Conservation (phyloP, 1,139 yeast genomes). For the Saccharomyces hybrid region DNA sequence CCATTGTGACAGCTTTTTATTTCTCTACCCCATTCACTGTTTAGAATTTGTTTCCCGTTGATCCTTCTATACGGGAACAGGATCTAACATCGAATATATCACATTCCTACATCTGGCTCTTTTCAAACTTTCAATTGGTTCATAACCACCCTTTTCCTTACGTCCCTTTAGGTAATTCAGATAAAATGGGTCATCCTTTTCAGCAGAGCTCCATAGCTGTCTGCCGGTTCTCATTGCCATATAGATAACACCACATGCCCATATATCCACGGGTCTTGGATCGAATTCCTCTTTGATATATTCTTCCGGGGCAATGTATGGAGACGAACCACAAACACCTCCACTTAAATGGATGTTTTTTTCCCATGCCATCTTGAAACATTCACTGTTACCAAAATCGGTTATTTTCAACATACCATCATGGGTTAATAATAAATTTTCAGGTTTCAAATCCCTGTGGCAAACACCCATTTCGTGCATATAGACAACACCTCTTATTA, state of each 20-base stretch:
- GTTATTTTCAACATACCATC: conserved; percentile 79
- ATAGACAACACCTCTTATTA: conserved; percentile 82
- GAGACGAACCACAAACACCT: conserved; percentile 83
- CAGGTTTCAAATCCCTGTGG: conserved; percentile 93
- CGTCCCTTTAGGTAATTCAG: conserved; percentile 64
- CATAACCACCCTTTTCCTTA: conserved; percentile 77
- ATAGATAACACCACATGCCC: conserved; percentile 96
- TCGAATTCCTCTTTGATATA: conserved; percentile 69
- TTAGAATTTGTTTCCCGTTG: conserved; percentile 78
- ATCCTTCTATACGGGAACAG: conserved; percentile 80
- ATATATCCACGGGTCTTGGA: conserved; percentile 84
- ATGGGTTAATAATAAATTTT: conserved; percentile 72
- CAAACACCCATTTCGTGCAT: conserved; percentile 98
- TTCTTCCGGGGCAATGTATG: conserved; percentile 96
- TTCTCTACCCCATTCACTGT: conserved; percentile 93
- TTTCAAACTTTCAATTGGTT: conserved; percentile 77
- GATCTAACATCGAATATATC: conserved; percentile 84
- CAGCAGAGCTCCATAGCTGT: conserved; percentile 85
- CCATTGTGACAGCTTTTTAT: conserved; percentile 72
- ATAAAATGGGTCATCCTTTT: conserved; percentile 73
- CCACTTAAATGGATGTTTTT: conserved; percentile 70
- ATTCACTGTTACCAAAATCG: conserved; percentile 93
- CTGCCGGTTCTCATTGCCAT: conserved; percentile 98
- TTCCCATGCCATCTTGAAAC: conserved; percentile 97
- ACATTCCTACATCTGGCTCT: conserved; percentile 86